Percentiles rank a stretch among this genome's conserved stretches.
phyloP scores from a whole-genome alignment of 2,329 filamentous ascomycete genomes.

The Pyrenophora graminea region DNA sequence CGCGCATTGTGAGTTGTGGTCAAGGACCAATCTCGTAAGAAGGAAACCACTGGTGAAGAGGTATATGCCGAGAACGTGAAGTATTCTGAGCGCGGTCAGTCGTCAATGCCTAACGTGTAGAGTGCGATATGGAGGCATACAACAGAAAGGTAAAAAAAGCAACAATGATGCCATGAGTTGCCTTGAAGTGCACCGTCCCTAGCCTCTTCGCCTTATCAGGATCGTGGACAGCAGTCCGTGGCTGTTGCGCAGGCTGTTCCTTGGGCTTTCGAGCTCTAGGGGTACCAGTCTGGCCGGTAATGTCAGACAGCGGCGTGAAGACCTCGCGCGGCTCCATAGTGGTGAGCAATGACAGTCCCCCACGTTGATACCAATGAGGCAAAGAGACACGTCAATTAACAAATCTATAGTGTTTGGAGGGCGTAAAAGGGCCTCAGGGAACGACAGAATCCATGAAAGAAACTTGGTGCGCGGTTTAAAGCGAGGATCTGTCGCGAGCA shows the following conservation, averaged over 20 bases:
- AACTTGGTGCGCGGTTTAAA: constrained; percentile 13
- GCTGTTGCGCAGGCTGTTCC: constrained; percentile 13
- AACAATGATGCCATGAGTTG: constrained; percentile 57
- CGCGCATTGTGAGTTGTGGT: constrained; percentile 77
- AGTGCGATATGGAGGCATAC: constrained; percentile 35
- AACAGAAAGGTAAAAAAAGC: constrained; percentile 73
- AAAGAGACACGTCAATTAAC: background rate
- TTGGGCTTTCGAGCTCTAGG: constrained; percentile 26
- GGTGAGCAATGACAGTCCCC: constrained; percentile 9
- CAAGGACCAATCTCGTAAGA: constrained; percentile 79
- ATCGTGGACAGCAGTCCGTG: constrained; percentile 10
- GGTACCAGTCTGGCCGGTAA: constrained; percentile 42
- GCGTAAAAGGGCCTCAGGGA: constrained; percentile 19
- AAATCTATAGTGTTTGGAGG: constrained; percentile 1
- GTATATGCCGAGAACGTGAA: constrained; percentile 81
- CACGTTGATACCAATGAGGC: background rate
- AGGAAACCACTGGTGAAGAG: constrained; percentile 96
- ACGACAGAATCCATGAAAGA: constrained; percentile 26
- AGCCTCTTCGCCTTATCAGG: constrained; percentile 45
- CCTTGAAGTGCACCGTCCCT: constrained; percentile 57
- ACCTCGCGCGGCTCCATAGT: constrained; percentile 46
- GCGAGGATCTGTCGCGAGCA: constrained; percentile 13
- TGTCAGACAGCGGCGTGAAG: constrained; percentile 44
- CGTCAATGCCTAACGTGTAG: background rate
- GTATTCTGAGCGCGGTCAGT: constrained; percentile 52